Evolutionary conservation across 2,329 filamentous ascomycete genomes (phyloP), one percentile per base, ranked within the genome.

Genomic region (Diaporthe citri): DNA sequence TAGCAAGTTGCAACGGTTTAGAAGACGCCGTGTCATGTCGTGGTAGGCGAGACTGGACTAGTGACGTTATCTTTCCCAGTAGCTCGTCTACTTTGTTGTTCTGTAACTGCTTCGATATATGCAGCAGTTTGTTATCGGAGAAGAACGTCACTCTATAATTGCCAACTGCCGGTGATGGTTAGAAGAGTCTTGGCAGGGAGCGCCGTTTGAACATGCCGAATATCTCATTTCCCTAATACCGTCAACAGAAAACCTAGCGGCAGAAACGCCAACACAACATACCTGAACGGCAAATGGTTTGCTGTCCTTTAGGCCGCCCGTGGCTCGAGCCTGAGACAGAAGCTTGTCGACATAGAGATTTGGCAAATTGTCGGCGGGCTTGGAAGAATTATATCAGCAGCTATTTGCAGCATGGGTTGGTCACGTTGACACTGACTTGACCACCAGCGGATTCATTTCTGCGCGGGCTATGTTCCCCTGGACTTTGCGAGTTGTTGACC

Each of bases 61-160:
- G 0, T 15, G 60, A 48, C 22, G 60, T 48, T 34, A 66, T 66
- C 28, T 66, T 34, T 9, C 41, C 41, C 9, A 69, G 48, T 13
- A 82, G 75, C 28, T 81, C 78, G 22, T 79, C 79, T 56, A 82
- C 79, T 71, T 80, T 81, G 48, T 79, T 79, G 73, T 82, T 82
- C 15, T 76, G 75, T 3, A 83, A 55, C 48, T 55, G 66, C 36
- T 55, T 69, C 48, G 66, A 69, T 28, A 55, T 41, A 55, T 52
- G 66, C 46, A 56, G 36, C 48, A 52, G 15, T 56, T 52, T 69
- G 41, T 69, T 25, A 55, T 69, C 66, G n/a, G 66, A 41, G 41
- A 66, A 66, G 36, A 66, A 66, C 25, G 60, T 66, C 60, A 66
- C 20, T 66, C 60, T 48, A n/a, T 66, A 66, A 66, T 66, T 66